Percentiles rank a stretch among this genome's conserved stretches.
phyloP scores from a whole-genome alignment of 2,329 filamentous ascomycete species.

The Triangularia setosa region DNA sequence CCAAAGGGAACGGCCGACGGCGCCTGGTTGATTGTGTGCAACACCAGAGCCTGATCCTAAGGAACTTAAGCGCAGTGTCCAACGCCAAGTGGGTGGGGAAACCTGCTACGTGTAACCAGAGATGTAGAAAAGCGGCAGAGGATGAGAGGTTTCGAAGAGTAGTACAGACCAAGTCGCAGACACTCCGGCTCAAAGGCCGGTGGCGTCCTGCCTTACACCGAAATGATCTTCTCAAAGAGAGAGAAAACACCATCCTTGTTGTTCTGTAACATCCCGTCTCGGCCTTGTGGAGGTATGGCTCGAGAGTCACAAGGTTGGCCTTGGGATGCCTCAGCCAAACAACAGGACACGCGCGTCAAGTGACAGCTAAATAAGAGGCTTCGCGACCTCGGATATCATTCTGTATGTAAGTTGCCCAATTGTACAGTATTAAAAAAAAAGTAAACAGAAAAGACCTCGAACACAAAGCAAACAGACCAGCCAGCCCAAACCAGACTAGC shows the following conservation, averaged over 20 bases:
- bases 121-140: background rate
- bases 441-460: background rate
- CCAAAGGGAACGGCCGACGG: background rate
- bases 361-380: constrained; percentile 1
- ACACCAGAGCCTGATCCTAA: background rate
- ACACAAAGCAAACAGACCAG: background rate
- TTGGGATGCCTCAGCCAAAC: background rate
- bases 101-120: background rate
- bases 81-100: background rate
- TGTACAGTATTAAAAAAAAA: constrained; percentile 8
- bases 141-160: background rate
- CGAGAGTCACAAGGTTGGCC: background rate
- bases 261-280: background rate
- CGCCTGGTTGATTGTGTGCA: background rate
- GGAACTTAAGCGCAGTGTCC: background rate
- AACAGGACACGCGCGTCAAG: background rate
- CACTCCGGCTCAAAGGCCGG: no score
- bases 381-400: constrained; percentile 15
- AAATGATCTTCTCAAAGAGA: background rate
- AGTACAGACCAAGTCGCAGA: background rate
- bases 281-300: background rate
- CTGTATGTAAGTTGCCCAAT: background rate
- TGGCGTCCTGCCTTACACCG: no score
- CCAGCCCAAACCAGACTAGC: background rate
- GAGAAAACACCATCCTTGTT: background rate